Evolutionary conservation across 768 basidiomycete species (phyloP).

Genomic region (Pisolithus sp.): DNA sequence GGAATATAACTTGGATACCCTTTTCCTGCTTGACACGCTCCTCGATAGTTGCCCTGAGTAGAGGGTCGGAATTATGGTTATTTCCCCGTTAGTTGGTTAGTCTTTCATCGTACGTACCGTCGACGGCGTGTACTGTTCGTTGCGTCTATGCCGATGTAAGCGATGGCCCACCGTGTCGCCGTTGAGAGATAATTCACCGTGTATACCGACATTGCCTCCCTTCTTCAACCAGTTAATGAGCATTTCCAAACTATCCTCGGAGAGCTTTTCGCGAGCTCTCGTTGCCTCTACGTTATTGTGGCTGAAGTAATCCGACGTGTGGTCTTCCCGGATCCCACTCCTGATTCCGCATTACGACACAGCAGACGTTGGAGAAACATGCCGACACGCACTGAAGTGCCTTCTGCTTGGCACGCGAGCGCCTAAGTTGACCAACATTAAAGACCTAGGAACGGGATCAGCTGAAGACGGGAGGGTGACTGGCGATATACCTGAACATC

Average conservation of each 20-base stretch:
- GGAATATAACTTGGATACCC: slow-evolving; percentile 82
- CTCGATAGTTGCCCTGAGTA: slow-evolving; percentile 69
- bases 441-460: slow-evolving; percentile 59
- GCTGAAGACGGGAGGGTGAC: background rate
- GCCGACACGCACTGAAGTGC: slow-evolving; percentile 56
- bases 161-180: background rate
- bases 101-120: slow-evolving; percentile 40
- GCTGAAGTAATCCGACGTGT: slow-evolving; percentile 87
- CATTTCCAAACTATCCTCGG: slow-evolving; percentile 90
- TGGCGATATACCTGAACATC: slow-evolving; percentile 69
- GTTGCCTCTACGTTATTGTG: slow-evolving; percentile 77
- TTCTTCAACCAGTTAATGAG: slow-evolving; percentile 91
- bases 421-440: slow-evolving; percentile 92
- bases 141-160: slow-evolving; percentile 57
- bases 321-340: slow-evolving; percentile 84
- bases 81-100: background rate
- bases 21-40: slow-evolving; percentile 81
- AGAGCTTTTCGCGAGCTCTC: slow-evolving; percentile 70
- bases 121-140: slow-evolving; percentile 84
- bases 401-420: slow-evolving; percentile 75
- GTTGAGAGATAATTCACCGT: slow-evolving; percentile 48
- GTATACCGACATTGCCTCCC: slow-evolving; percentile 96
- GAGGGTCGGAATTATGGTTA: background rate
- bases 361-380: background rate
- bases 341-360: slow-evolving; percentile 28